Evolutionary conservation across 2,329 filamentous ascomycete species (phyloP).

Genomic region (Calonectria pseudoturangicola): DNA sequence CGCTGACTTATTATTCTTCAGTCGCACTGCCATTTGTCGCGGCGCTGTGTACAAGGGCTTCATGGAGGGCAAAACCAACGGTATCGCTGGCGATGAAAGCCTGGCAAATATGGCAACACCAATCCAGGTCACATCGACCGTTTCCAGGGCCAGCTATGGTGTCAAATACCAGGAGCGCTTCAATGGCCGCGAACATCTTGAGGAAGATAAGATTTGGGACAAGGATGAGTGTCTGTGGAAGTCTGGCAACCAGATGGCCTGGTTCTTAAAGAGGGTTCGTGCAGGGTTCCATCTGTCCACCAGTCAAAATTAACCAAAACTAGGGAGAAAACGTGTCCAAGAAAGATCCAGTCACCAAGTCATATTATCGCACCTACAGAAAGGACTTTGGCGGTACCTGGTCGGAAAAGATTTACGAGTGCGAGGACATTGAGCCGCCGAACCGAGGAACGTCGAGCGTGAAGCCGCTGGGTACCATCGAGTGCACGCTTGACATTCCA

Average conservation of each 20-base stretch:
- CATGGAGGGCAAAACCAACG: constrained; percentile 1
- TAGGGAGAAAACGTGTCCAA: constrained; percentile 33
- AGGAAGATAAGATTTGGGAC: constrained; percentile 27
- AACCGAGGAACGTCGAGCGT: constrained; percentile 16
- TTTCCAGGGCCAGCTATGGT: constrained; percentile 30
- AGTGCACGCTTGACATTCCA: constrained; percentile 14
- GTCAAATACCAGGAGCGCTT: background rate
- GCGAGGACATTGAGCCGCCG: constrained; percentile 29
- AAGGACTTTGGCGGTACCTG: constrained; percentile 23
- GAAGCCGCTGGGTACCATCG: background rate
- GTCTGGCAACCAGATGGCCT: constrained; percentile 1
- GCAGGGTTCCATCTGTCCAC: background rate
- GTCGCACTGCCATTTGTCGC: constrained; percentile 31
- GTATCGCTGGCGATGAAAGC: background rate
- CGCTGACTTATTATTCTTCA: background rate
- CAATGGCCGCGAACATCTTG: background rate
- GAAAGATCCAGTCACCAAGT: constrained; percentile 18
- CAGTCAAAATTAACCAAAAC: background rate
- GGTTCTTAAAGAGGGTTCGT: constrained; percentile 24
- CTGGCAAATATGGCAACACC: constrained; percentile 7
- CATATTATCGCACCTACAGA: constrained; percentile 1
- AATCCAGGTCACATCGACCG: constrained; percentile 22
- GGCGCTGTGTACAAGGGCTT: constrained; percentile 36
- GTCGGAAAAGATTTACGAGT: constrained; percentile 19
- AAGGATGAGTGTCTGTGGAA: background rate